phyloP scores from a whole-genome alignment of 2,329 filamentous ascomycete genomes.

The Aspergillus neotritici region DNA sequence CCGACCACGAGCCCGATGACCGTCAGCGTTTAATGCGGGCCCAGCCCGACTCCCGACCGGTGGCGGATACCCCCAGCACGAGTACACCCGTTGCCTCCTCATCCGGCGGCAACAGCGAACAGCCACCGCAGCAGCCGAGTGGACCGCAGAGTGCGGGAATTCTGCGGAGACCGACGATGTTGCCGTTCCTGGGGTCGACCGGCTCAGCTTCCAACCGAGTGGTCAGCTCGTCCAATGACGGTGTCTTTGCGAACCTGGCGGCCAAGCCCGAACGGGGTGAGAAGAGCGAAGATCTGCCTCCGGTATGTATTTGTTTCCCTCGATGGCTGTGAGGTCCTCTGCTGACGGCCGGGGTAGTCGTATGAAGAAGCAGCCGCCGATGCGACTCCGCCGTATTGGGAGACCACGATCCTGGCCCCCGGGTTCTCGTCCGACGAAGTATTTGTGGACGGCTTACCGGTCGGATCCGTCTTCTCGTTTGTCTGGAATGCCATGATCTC shows the following conservation, averaged over 20 bases:
- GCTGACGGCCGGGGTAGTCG: constrained; percentile 55
- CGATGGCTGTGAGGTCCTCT: constrained; percentile 6
- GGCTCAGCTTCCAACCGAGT: constrained; percentile 45
- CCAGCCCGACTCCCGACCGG: constrained; percentile 36
- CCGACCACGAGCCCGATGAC: constrained; percentile 68
- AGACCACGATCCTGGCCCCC: constrained; percentile 93
- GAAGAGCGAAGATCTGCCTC: constrained; percentile 84
- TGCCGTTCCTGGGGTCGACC: constrained; percentile 47
- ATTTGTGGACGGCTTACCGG: constrained; percentile 92
- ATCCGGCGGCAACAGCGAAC: constrained; percentile 18
- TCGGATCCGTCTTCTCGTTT: constrained; percentile 76
- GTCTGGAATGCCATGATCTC: constrained; percentile 84
- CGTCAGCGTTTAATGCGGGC: constrained; percentile 79
- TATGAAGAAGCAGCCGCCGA: constrained; percentile 98
- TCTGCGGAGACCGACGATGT: constrained; percentile 48
- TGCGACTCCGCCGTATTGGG: constrained; percentile 95
- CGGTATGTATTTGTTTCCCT: constrained; percentile 55
- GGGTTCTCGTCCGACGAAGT: constrained; percentile 91
- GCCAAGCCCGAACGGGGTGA: constrained; percentile 81
- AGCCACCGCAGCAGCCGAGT: constrained; percentile 11
- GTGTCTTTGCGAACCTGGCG: constrained; percentile 91
- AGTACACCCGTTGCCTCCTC: constrained; percentile 20
- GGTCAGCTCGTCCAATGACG: constrained; percentile 75
- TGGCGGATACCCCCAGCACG: constrained; percentile 26
- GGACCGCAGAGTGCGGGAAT: constrained; percentile 22